A percentile compares a stretch with the other conserved stretches of the same genome.
Evolutionary conservation across 2,329 filamentous ascomycete species (phyloP).

Genomic region (Domatiomyces globalis): DNA sequence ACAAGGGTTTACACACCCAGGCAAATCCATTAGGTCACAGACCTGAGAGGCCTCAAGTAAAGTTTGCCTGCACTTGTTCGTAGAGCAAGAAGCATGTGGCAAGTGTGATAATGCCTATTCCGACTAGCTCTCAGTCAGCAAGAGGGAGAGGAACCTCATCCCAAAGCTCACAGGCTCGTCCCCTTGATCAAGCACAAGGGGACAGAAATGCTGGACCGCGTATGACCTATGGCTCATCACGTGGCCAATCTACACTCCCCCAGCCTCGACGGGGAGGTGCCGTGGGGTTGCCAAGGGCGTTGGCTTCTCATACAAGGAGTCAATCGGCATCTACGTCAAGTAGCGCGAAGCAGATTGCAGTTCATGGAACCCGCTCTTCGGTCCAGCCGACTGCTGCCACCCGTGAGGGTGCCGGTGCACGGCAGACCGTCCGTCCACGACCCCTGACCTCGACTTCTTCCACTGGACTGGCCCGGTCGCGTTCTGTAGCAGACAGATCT

Average conservation of each 20-base stretch:
- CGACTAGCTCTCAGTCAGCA: not conserved
- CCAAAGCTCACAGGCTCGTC: not conserved
- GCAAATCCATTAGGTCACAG: not conserved
- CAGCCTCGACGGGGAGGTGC: not conserved
- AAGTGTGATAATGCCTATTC: not conserved
- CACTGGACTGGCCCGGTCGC: not conserved
- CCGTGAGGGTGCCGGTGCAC: not conserved
- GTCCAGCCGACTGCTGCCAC: not conserved
- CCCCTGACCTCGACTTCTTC: constrained; percentile 1
- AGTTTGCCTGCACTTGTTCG: not conserved
- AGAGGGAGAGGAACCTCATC: not conserved
- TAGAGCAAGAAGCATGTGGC: not conserved
- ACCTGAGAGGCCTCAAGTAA: not conserved
- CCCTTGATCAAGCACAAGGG: not conserved
- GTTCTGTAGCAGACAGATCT: not conserved
- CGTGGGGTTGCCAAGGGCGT: not conserved
- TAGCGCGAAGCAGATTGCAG: not conserved
- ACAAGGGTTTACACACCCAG: too few species aligned
- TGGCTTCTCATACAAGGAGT: constrained; percentile 1
- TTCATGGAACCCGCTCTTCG: not conserved
- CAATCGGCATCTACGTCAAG: not conserved
- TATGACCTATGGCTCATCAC: not conserved
- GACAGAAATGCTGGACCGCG: not conserved
- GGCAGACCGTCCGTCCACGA: not conserved
- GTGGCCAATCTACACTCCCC: not conserved